Conservation (phyloP, 2,329 filamentous ascomycete species). For the Claviceps citrina region DNA sequence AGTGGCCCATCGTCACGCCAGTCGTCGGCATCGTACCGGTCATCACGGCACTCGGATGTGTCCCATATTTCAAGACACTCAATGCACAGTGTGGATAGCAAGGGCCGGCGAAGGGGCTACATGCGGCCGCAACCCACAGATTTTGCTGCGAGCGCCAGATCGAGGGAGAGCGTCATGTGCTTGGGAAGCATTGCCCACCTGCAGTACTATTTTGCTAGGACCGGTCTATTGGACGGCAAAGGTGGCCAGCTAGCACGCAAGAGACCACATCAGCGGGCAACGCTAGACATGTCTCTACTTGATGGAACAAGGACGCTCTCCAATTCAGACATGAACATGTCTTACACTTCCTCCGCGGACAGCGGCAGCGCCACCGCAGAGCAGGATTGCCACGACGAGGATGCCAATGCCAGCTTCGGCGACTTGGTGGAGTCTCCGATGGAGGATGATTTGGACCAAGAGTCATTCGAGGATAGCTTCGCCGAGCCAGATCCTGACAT, state of each 20-base stretch:
- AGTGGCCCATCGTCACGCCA: constrained; percentile 40
- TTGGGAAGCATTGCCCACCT: constrained; percentile 92
- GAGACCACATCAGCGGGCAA: constrained; percentile 43
- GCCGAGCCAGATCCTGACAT: constrained; percentile 58
- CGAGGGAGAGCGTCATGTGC: constrained; percentile 88
- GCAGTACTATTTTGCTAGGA: constrained; percentile 96
- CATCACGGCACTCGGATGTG: constrained; percentile 29
- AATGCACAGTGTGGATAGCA: constrained; percentile 27
- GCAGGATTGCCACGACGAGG: constrained; percentile 25
- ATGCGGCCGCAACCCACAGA: constrained; percentile 75
- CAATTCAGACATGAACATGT: constrained; percentile 39
- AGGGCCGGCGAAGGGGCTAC: constrained; percentile 56
- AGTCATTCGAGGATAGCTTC: constrained; percentile 40
- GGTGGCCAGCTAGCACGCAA: constrained; percentile 70
- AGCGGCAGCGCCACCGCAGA: constrained; percentile 50
- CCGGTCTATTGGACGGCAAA: constrained; percentile 83
- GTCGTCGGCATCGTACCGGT: constrained; percentile 44
- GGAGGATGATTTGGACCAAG: constrained; percentile 27
- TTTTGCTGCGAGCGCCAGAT: constrained; percentile 80
- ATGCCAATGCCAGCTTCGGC: constrained; percentile 13
- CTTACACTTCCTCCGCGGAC: constrained; percentile 44
- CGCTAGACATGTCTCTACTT: constrained; percentile 41
- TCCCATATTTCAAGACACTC: constrained; percentile 28
- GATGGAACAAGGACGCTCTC: constrained; percentile 21
- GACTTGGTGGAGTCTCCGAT: constrained; percentile 31